Base-by-base conservation (phyloP, 2,329 filamentous ascomycete species). In the Diaporthe ilicicola region DNA sequence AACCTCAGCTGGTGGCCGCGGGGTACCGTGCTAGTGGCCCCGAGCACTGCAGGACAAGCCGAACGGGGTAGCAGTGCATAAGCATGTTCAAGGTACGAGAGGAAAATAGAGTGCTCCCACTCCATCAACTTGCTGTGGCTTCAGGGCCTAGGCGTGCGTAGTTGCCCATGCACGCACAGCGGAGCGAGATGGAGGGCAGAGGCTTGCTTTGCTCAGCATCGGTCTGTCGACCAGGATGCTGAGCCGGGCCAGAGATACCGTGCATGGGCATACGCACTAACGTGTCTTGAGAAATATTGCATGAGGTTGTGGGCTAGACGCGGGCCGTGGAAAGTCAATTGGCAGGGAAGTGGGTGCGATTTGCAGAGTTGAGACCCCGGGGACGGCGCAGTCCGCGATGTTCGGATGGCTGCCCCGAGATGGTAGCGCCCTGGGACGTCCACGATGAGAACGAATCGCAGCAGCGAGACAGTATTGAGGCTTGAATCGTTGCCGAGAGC, bases 21-120 rank as follows among this genome's bases (percentile, higher is more conserved):
- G 70, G 65, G 64, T 71, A 67, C 55, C 44, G 48, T 42, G 46
- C 55, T 59, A 61, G 46, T 34, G 70, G 55, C 62, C 64, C 69
- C 59, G 71, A 67, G 32, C 44, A 22, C 64, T 70, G 69, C 71
- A 72, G 39, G 29, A 22, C 46, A 39, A 59, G 62, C 44, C 42
- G 37, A 50, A 44, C 72, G 51, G 61, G 65, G 72, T 71, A 67
- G 69, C 65, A 73, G 51, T 69, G 70, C 65, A 66, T 71, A 42
- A 67, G 53, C 62, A 22, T 61, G 65, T 55, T 56, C 59, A 50
- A 69, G 61, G 69, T 66, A 73, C 69, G 51, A 62, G 55, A 37
- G 61, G 51, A 66, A 56, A 67, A 65, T 32, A 62, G 22, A 42
- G 37, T 42, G 32, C 42, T 37, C 24, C n/a, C 24, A 29, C 32